Conservation (phyloP, 768 basidiomycete genomes). For the Trametes elegans region DNA sequence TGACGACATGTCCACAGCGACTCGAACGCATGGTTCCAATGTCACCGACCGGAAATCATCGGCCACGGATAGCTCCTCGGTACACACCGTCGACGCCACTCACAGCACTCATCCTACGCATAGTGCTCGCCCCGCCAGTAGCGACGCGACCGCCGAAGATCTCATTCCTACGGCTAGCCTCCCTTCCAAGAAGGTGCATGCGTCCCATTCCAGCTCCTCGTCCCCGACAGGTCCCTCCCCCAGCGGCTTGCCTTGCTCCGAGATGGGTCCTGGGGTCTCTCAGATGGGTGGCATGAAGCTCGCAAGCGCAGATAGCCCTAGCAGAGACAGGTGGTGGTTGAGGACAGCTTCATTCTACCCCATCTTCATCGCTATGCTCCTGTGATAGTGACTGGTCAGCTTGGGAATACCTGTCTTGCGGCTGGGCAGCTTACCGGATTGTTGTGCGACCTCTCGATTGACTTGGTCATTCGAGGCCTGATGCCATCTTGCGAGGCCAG, state of each 20-base stretch:
- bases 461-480: background rate
- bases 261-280: conserved; percentile 5
- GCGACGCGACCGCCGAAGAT: background rate
- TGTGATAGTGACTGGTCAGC: background rate
- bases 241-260: background rate
- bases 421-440: background rate
- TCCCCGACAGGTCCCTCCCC: background rate
- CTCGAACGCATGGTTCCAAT: background rate
- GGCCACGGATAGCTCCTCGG: background rate
- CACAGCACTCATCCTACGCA: background rate
- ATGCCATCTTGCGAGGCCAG: no score
- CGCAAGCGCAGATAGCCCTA: background rate
- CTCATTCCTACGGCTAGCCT: conserved; percentile 13
- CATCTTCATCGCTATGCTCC: conserved; percentile 1
- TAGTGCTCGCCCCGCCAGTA: background rate
- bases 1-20: background rate
- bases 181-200: conserved; percentile 8
- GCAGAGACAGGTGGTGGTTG: background rate
- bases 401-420: background rate
- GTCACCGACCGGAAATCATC: background rate
- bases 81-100: background rate
- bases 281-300: conserved; percentile 9
- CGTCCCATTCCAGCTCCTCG: background rate
- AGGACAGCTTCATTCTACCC: background rate
- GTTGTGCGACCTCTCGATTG: no score